Percentiles rank a stretch among this genome's conserved stretches.
phyloP scores from a whole-genome alignment of 345 rosid genomes.

The Syzygium grande region DNA sequence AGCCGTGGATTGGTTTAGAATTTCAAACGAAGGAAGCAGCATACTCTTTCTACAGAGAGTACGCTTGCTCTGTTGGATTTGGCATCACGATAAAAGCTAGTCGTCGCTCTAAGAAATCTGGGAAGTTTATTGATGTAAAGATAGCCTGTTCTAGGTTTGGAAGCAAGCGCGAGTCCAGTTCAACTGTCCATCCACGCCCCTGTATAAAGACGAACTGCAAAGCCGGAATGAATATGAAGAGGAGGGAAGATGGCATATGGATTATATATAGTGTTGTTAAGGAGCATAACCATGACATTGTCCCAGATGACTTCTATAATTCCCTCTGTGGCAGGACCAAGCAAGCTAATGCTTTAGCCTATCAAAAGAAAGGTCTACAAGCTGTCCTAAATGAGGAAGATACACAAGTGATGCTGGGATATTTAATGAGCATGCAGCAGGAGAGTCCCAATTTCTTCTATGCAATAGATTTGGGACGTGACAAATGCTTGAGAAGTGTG shows the following conservation, averaged over 20 bases:
- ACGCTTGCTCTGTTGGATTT: constrained; percentile 33
- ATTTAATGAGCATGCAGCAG: constrained; percentile 26
- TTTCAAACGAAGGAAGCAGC: constrained; percentile 42
- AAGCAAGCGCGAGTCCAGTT: constrained; percentile 23
- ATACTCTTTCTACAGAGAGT: constrained; percentile 40
- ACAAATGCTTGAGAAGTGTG: constrained; percentile 24
- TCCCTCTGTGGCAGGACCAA: constrained; percentile 19
- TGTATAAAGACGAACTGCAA: constrained; percentile 36
- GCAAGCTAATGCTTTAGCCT: constrained; percentile 13
- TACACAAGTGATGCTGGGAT: constrained; percentile 17
- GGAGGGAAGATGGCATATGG: constrained; percentile 32
- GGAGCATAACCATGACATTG: constrained; percentile 38
- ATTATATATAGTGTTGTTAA: constrained; percentile 18
- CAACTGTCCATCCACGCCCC: constrained; percentile 14
- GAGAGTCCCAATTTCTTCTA: constrained; percentile 31
- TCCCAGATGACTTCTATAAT: constrained; percentile 18
- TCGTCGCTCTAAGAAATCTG: constrained; percentile 40
- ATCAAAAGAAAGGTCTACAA: constrained; percentile 25
- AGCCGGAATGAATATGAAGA: constrained; percentile 39
- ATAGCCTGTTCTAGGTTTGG: constrained; percentile 44
- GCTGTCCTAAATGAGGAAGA: constrained; percentile 21
- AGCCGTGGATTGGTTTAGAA: constrained; percentile 24
- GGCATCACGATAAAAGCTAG: constrained; percentile 41
- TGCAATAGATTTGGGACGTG: constrained; percentile 24
- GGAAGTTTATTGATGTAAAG: constrained; percentile 42